Base-by-base conservation (phyloP, 495 filamentous ascomycete species). In the Amniculicola lignicola region DNA sequence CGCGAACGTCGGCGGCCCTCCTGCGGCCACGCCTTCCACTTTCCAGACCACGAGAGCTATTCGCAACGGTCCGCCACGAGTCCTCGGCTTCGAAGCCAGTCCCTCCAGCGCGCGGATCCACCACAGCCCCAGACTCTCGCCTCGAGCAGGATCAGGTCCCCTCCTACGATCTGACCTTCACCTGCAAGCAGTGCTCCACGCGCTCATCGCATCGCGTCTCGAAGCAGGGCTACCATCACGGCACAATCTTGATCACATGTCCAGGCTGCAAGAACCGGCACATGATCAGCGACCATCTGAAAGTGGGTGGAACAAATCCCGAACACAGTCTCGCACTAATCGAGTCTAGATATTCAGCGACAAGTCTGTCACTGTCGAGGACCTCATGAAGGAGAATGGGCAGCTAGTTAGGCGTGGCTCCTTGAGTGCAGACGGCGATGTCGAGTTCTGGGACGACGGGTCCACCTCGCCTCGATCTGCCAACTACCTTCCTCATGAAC, bases 211-310 rank as follows among this genome's bases (percentile, higher is more conserved):
- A 97, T 67, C 75, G 70, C 9, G 75, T 99, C 53, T 86, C 86
- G 19, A 96, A 96, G 71, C 93, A 95, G 57, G 93, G 88, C 12
- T 99, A 96, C 68, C 90, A 96, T 68, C 72, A 83, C 21, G 93
- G 93, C 21, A 88, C 87, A 0, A 86, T 95, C 12, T 73, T 97
- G 37, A 89, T 99, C 40, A 82, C 82, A 27, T 99, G 93, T 65
- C 90, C 91, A 0, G 70, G 71, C 0, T 99, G 93, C 70, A 77
- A 83, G 62, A 88, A 86, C 62, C 78, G 89, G 18, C 93, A 99
- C 75, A 74, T 97, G 49, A 96, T 99, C 63, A 84, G 80, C 65
- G 93, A 99, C 72, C 87, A 99, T 72, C 72, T 97, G 36, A 78
- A 77, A 64, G 79, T 77, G 50, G 28, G 64, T 50, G 31, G 16